A percentile compares a stretch with the other conserved stretches of the same genome.
Conservation (phyloP, 257 asterid genomes). For the Linaria vulgaris region DNA sequence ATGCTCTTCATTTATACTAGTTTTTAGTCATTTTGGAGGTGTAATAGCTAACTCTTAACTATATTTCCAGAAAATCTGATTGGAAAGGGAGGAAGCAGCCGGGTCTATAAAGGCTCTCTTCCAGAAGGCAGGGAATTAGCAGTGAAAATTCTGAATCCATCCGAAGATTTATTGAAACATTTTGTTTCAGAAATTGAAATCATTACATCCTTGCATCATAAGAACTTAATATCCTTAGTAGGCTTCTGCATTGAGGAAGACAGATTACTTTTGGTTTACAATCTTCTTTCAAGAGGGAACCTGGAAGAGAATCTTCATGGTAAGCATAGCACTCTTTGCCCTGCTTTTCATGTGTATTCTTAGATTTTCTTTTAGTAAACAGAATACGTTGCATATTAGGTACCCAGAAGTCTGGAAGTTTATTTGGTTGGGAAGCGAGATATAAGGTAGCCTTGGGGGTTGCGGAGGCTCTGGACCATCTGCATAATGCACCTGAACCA, state of each 20-base stretch:
- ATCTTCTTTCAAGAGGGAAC: slow-evolving; percentile 85
- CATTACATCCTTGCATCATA: slow-evolving; percentile 64
- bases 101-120: slow-evolving; percentile 68
- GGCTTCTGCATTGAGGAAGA: slow-evolving; percentile 79
- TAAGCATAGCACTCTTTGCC: slow-evolving; percentile 31
- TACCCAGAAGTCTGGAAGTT: slow-evolving; percentile 33
- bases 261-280: slow-evolving; percentile 67
- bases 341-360: slow-evolving; percentile 15
- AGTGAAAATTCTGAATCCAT: slow-evolving; percentile 74
- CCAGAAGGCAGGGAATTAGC: slow-evolving; percentile 70
- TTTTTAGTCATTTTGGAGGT: slow-evolving; percentile 17
- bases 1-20: neutral
- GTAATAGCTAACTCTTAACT: slow-evolving; percentile 14
- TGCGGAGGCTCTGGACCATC: slow-evolving; percentile 78
- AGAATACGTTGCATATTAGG: slow-evolving; percentile 38
- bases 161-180: slow-evolving; percentile 60
- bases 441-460: slow-evolving; percentile 86
- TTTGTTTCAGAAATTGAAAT: slow-evolving; percentile 81
- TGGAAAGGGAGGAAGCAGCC: slow-evolving; percentile 93
- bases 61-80: slow-evolving; percentile 60
- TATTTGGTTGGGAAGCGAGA: slow-evolving; percentile 69
- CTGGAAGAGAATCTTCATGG: slow-evolving; percentile 91
- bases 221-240: slow-evolving; percentile 60
- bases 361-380: neutral
- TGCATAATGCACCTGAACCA: slow-evolving; percentile 59